Evolutionary conservation across 306 rosid species (phyloP), one percentile per base, ranked within the genome.

Genomic region (Clitoria ternatea): DNA sequence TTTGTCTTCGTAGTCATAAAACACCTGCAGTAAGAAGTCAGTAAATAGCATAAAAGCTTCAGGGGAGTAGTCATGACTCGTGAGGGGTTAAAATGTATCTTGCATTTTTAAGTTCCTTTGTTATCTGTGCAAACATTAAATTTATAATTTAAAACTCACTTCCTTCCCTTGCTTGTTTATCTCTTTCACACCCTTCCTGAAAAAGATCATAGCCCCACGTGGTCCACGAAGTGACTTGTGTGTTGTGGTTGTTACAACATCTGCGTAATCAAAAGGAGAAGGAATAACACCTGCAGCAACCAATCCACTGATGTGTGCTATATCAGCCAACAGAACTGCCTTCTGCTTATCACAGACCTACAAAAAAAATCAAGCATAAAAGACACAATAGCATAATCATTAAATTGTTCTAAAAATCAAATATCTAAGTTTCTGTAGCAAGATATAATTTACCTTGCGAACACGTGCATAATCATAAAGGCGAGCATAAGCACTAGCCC

Each of bases 401-500:
- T 50, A 24, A 47, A 37, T 70, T 53, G 8, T 70, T 66, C 57
- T 12, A 50, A 36, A 67, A 23, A 66, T 33, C 24, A 65, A 47
- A 43, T 33, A n/a, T 36, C 18, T 4, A 65, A 27, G 48, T 53
- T 60, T n/a, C 35, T 12, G 29, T 26, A 65, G 32, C 73, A 70
- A 70, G 45, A 59, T 57, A 29, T 32, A 47, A 32, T 33, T 64
- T 82, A 89, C 99, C 97, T 95, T 89, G 78, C 97, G 96, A 72
- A 95, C 80, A n/a, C 89, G 86, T 47, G 78, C 96, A 74, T 95
- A 95, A 66, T 95, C 97, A 81, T 95, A 95, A 61, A 91, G 82
- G 37, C 99, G 96, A 22, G 99, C 97, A 88, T 95, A 91, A 65
- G 99, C 99, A 74, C 99, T 95, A 50, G 99, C 99, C 72, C 99